Base-by-base conservation (phyloP, 2,329 filamentous ascomycete species). In the Hypoxylon sp. region DNA sequence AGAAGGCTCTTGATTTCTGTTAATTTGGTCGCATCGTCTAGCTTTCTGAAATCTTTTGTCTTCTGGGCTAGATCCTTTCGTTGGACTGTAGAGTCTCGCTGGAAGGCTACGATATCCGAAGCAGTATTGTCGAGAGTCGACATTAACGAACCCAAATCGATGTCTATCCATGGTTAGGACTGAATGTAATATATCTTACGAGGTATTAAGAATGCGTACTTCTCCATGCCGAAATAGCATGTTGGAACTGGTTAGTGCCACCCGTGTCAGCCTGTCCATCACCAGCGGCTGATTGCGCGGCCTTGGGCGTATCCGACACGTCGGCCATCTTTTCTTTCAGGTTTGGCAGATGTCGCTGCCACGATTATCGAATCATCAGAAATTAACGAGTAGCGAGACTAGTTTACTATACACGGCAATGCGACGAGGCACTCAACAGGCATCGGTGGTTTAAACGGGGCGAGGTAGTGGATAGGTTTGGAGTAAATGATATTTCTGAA, bases 21-120 rank as follows among this genome's bases (percentile, higher is more conserved):
- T 59, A 99, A 82, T 80, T 98, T 99, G 62, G 88, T 89, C 10
- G 91, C 83, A 83, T 99, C 77, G 74, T 98, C 95, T 10, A 97
- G 86, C 79, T 98, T 98, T 67, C 94, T 87, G 74, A 98, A 99
- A 75, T 98, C 95, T 77, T 99, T 99, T 0, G 96, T 99, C 85
- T 98, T 98, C 78, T 98, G 94, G n/a, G 97, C 96, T 19, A 99
- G 85, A 67, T 99, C 97, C 78, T 99, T 99, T 58, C 96, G 88
- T 79, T 99, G 95, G 0, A 98, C 91, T 3, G 97, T 91, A n/a
- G 95, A 93, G 80, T 98, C 96, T 74, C 94, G 89, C 78, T 99
- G 97, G 78, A 97, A 94, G 51, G 92, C 85, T 57, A 98, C 93
- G 68, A 99, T 93, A 75, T 98, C 96, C 10, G 94, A 95, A n/a